Evolutionary conservation across 768 basidiomycete genomes (phyloP).

Genomic region (Lactarius hatsudake): DNA sequence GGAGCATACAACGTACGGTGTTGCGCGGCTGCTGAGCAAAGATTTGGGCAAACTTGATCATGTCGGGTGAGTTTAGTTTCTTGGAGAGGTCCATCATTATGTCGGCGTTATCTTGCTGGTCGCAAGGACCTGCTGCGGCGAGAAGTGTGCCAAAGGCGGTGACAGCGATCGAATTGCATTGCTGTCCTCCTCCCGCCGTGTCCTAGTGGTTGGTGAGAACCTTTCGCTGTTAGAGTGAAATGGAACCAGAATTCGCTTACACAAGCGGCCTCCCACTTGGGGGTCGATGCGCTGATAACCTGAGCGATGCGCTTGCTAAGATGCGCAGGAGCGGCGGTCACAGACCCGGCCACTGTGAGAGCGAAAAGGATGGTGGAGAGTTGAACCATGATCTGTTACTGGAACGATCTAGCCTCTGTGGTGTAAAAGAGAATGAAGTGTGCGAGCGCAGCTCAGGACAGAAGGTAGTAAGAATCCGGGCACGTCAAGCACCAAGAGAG

Average conservation of each 20-base stretch:
- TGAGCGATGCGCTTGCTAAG: slow-evolving; percentile 47
- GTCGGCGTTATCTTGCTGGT: slow-evolving; percentile 50
- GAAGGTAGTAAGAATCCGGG: neutral
- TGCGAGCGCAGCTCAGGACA: slow-evolving; percentile 22
- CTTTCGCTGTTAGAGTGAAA: neutral
- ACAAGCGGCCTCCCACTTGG: slow-evolving; percentile 48
- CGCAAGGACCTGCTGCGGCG: slow-evolving; percentile 42
- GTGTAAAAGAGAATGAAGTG: neutral
- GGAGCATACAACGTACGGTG: slow-evolving; percentile 37
- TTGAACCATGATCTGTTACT: slow-evolving; percentile 35
- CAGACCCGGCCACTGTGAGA: slow-evolving; percentile 35
- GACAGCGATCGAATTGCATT: slow-evolving; percentile 58
- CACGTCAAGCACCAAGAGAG: slow-evolving; percentile 16
- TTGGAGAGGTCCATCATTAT: slow-evolving; percentile 50
- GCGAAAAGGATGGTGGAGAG: slow-evolving; percentile 35
- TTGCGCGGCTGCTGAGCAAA: slow-evolving; percentile 59
- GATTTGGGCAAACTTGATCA: slow-evolving; percentile 52
- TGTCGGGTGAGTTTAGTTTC: slow-evolving; percentile 43
- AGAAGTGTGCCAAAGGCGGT: slow-evolving; percentile 57
- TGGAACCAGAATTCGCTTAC: slow-evolving; percentile 34
- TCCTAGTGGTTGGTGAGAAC: slow-evolving; percentile 34
- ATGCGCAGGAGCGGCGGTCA: slow-evolving; percentile 38
- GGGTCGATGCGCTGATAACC: slow-evolving; percentile 40
- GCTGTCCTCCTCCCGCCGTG: slow-evolving; percentile 52
- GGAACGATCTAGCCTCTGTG: neutral